These are phyloP conservation scores for Pseudohalonectria lignicola DNA, from an alignment of 2,329 filamentous ascomycete species.

Conservation along the genomic window DNA sequence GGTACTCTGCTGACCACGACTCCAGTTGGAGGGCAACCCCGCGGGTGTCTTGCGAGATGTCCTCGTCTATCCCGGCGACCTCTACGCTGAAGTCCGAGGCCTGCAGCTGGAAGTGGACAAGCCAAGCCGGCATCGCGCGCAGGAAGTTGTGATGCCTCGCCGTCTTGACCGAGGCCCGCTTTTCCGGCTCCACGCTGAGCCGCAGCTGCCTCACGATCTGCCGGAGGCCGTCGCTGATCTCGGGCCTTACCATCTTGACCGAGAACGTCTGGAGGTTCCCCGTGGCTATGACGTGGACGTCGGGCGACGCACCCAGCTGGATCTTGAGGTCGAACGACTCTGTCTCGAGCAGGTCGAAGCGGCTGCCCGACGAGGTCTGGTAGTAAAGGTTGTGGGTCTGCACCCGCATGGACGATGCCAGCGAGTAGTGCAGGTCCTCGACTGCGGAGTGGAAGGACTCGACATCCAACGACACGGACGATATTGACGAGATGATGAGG, in stretches of 20 bases:
- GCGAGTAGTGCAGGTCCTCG: conserved; percentile 75
- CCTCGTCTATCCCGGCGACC: conserved; percentile 75
- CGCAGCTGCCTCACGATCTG: conserved; percentile 83
- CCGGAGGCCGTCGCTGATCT: conserved; percentile 84
- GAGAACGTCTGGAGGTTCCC: conserved; percentile 80
- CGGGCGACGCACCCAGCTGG: conserved; percentile 73
- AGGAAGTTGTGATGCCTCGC: conserved; percentile 57
- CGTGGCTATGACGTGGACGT: conserved; percentile 70
- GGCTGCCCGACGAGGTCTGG: conserved; percentile 71
- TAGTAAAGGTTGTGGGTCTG: conserved; percentile 89
- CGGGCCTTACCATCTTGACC: conserved; percentile 78
- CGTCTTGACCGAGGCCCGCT: conserved; percentile 35
- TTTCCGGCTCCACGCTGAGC: conserved; percentile 56
- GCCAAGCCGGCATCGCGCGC: conserved; percentile 70
- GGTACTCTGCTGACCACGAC: conserved; percentile 81
- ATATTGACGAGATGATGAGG: conserved; percentile 88
- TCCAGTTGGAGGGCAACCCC: conserved; percentile 82
- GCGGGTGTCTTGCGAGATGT: conserved; percentile 70
- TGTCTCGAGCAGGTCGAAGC: conserved; percentile 78
- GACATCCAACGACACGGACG: conserved; percentile 82
- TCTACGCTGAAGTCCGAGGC: conserved; percentile 85
- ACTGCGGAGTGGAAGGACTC: conserved; percentile 90
- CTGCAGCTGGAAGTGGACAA: conserved; percentile 73
- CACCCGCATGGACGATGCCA: conserved; percentile 71
- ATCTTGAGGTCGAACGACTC: conserved; percentile 82